A percentile compares a stretch with the other conserved stretches of the same genome.
Conservation (phyloP, 768 basidiomycete genomes). For the Cystofilobasidium capitatum region DNA sequence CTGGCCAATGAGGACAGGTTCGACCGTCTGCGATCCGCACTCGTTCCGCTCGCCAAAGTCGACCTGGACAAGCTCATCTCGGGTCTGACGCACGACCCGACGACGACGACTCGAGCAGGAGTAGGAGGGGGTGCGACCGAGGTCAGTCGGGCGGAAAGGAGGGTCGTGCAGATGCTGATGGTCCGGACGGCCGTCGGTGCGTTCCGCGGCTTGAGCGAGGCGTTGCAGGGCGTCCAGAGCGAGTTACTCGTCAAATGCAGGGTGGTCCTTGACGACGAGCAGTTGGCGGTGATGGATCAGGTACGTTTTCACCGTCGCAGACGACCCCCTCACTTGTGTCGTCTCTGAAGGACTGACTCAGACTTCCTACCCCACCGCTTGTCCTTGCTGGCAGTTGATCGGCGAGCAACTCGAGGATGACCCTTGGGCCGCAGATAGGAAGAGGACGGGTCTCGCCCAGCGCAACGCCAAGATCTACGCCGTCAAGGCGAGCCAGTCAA, state of each 20-base stretch:
- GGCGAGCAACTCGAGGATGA: constrained; percentile 23
- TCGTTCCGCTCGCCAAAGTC: constrained; percentile 36
- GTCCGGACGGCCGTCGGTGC: constrained; percentile 62
- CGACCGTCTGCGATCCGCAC: constrained; percentile 55
- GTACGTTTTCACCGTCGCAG: too few relatives aligned
- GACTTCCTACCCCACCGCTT: too few relatives aligned
- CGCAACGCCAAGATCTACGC: constrained; percentile 81
- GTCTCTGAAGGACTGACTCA: too few relatives aligned
- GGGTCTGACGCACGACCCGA: neutral
- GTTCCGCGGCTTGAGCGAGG: constrained; percentile 54
- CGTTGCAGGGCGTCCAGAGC: constrained; percentile 52
- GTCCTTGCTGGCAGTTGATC: constrained; percentile 9
- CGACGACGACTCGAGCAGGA: constrained; percentile 38
- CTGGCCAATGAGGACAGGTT: constrained; percentile 67
- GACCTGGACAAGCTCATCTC: neutral
- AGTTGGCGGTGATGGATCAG: constrained; percentile 54
- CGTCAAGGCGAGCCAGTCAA: constrained; percentile 73
- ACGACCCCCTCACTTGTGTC: too few relatives aligned
- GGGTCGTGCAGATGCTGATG: constrained; percentile 69
- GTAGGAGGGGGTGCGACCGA: constrained; percentile 29
- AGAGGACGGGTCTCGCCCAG: constrained; percentile 13
- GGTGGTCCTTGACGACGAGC: constrained; percentile 66
- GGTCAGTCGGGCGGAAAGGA: constrained; percentile 56
- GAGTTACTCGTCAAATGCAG: constrained; percentile 55
- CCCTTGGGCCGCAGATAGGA: neutral